Percentiles rank a stretch among this genome's conserved stretches.
These are phyloP conservation scores for Mortierella sp. DNA, from an alignment of 371 early-diverging fungal genomes.

Conservation along the genomic window DNA sequence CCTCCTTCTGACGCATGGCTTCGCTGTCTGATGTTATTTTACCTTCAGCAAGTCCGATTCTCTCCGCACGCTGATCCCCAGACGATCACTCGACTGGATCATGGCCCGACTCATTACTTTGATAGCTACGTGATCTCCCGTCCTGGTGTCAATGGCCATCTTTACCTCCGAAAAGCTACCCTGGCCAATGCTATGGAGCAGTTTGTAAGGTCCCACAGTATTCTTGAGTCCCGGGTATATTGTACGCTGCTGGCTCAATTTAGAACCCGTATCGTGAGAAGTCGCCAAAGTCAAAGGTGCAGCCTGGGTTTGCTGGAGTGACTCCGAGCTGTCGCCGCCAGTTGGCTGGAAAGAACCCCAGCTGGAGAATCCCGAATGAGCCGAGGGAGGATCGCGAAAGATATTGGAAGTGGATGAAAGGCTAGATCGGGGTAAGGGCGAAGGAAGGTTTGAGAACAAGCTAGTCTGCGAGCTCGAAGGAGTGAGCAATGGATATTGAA, in stretches of 20 bases:
- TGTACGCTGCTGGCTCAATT: constrained; percentile 22
- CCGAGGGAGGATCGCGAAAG: constrained; percentile 19
- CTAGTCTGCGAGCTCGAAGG: constrained; percentile 49
- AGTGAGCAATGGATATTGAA: constrained; percentile 32
- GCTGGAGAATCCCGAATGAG: constrained; percentile 6
- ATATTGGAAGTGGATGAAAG: constrained; percentile 15
- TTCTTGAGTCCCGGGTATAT: constrained; percentile 50
- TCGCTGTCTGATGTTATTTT: background rate
- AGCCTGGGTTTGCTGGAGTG: constrained; percentile 2
- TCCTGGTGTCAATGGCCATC: constrained; percentile 45
- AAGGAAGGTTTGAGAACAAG: constrained; percentile 47
- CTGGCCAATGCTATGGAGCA: constrained; percentile 47
- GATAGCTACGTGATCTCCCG: constrained; percentile 52
- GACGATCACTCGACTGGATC: constrained; percentile 48
- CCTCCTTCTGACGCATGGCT: background rate
- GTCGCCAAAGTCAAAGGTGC: constrained; percentile 4
- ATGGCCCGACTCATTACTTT: constrained; percentile 50
- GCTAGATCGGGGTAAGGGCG: constrained; percentile 32
- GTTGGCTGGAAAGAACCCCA: constrained; percentile 24
- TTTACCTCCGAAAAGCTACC: constrained; percentile 58
- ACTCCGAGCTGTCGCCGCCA: constrained; percentile 23
- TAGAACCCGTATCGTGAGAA: background rate
- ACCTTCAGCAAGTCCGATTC: constrained; percentile 53
- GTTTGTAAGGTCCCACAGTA: constrained; percentile 48
- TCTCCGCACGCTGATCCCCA: constrained; percentile 41